Evolutionary conservation across 2,329 filamentous ascomycete genomes (phyloP), one percentile per base, ranked within the genome.

Genomic region (Xylariales sp.): DNA sequence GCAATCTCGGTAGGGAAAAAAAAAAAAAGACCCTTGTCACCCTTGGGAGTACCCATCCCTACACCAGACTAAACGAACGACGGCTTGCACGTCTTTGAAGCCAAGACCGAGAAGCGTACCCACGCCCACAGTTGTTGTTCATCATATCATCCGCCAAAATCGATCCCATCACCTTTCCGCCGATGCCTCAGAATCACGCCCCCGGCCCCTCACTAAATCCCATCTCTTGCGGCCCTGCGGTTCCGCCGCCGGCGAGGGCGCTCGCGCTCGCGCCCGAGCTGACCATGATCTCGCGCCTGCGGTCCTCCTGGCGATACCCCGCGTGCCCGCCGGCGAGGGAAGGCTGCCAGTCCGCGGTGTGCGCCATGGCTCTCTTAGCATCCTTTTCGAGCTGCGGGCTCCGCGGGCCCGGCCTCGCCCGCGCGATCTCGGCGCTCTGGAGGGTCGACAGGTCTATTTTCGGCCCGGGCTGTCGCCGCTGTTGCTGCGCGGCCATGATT

Each of bases 221-320:
- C 7, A 80, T 78, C 1, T 78, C 79, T 1, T 77, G 32, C 16
- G 1, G 18, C 39, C 5, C 28, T 16, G 28, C 50, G 28, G 12
- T 43, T n/a, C 9, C 45, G 3, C n/a, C 34, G 1, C 32, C 65
- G 7, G 48, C 18, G 28, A 23, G 23, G 23, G 23, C 23, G 23
- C 23, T 23, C 23, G 23, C 1, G 23, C 46, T 5, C 18, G 48
- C 32, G 48, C 48, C 16, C 12, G 49, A 32, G 54, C 76, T 78
- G 83, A 86, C 84, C 72, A 86, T 84, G 77, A 85, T 73, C 62
- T 78, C 78, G 69, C 82, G 85, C 76, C 86, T 87, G 76, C 82
- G 81, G 74, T 87, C 86, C 77, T 89, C 83, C 43, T 80, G 79
- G 73, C 80, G 83, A 80, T 83, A 89, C 78, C 85, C 86, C 75